Conservation (phyloP, 179 eudicot genomes). For the Spergularia azorica region DNA sequence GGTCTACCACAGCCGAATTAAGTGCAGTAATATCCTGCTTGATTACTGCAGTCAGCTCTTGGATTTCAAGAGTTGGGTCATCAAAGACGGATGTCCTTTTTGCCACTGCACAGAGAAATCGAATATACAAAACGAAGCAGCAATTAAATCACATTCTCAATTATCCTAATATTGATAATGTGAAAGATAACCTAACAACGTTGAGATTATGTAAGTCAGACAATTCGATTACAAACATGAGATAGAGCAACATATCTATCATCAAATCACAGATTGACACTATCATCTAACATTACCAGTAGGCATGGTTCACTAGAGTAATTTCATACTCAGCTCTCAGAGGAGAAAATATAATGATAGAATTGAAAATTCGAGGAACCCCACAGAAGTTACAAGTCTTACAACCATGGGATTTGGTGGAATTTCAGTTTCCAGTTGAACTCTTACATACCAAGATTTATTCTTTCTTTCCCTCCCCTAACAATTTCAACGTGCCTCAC, state of each 20-base stretch:
- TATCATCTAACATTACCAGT: neutral
- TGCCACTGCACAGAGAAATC: slow-evolving; percentile 64
- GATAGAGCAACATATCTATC: neutral
- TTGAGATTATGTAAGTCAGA: neutral
- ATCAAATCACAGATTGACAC: neutral
- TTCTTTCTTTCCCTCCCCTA: no score
- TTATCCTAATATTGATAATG: neutral
- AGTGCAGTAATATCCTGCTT: slow-evolving; percentile 96
- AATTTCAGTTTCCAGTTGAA: neutral
- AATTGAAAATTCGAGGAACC: neutral
- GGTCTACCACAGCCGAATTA: slow-evolving; percentile 90
- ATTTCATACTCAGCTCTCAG: neutral
- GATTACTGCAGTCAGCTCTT: slow-evolving; percentile 88
- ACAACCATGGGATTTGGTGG: no score
- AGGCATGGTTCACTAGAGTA: no score
- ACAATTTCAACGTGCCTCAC: no score
- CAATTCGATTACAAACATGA: neutral
- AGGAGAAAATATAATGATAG: neutral
- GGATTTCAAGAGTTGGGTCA: slow-evolving; percentile 92
- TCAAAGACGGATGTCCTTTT: slow-evolving; percentile 90
- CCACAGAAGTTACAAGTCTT: neutral
- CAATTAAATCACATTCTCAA: no score
- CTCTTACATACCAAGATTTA: neutral
- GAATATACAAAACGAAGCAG: neutral
- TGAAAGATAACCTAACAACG: neutral